These are phyloP conservation scores for Colletotrichum nymphaeae DNA, from an alignment of 2,329 filamentous ascomycete species.

Conservation along the genomic window DNA sequence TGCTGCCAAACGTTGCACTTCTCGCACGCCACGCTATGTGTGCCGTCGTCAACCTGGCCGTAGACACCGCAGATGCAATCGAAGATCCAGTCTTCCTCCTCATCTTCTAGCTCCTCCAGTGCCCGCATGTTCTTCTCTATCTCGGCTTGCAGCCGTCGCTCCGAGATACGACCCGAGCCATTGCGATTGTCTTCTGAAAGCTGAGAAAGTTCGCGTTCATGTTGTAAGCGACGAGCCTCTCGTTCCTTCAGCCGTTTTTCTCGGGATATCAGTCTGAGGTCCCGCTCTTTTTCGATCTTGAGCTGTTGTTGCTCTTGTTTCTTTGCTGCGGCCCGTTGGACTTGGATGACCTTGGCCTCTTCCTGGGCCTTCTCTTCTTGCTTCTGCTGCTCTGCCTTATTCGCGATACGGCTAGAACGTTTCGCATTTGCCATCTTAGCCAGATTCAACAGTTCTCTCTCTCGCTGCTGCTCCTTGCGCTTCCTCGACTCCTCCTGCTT, in stretches of 20 bases:
- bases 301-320: conserved; percentile 73
- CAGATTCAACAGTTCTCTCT: conserved; percentile 83
- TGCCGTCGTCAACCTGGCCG: conserved; percentile 93
- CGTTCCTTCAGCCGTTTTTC: conserved; percentile 89
- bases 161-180: conserved; percentile 74
- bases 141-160: conserved; percentile 83
- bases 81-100: conserved; percentile 91
- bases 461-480: conserved; percentile 72
- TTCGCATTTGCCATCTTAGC: conserved; percentile 95
- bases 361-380: conserved; percentile 78
- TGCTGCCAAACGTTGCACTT: conserved; percentile 97
- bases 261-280: conserved; percentile 83
- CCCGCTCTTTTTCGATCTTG: conserved; percentile 77
- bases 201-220: conserved; percentile 85
- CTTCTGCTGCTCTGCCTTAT: conserved; percentile 82
- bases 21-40: conserved; percentile 94
- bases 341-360: conserved; percentile 72
- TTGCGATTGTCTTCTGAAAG: conserved; percentile 81
- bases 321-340: conserved; percentile 73
- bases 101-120: conserved; percentile 71
- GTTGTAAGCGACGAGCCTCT: conserved; percentile 82
- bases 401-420: conserved; percentile 88
- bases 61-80: conserved; percentile 93
- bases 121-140: conserved; percentile 84
- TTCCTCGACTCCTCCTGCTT: conserved; percentile 82